Base-by-base conservation (phyloP, 2,329 filamentous ascomycete genomes). In the Phialophora verrucosa region DNA sequence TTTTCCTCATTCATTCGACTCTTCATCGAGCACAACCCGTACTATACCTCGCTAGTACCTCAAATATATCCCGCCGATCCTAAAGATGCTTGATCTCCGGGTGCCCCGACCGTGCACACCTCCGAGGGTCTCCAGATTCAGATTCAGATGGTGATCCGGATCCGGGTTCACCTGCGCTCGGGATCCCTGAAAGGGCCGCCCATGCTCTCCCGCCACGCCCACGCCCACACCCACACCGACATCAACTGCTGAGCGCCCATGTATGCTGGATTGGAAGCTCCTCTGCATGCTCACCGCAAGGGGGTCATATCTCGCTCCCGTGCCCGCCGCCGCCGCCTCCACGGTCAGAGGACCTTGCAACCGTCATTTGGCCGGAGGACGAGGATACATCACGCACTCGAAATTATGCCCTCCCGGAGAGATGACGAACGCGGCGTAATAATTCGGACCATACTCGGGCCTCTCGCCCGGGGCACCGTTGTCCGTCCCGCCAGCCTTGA, bases 391-490 rank as follows among this genome's bases (percentile, higher is more conserved):
- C 11, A 83, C 76, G 59, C 78, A 78, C 74, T 86, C 84, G 53
- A 85, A 79, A 69, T 86, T 86, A 70, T 85, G 85, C 0, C 84
- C 83, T 3, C 77, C 74, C 1, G 83, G 82, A 70, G 85, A 83
- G 49, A 79, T 72, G 5, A 85, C 77, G 74, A 83, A 86, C 0
- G 83, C 82, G 1, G 73, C 83, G 60, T 85, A 86, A 72, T 85
- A 86, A 5, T 76, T 76, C 14, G 78, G 71, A 53, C 78, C 77
- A 70, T 84, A 85, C 14, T 82, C 73, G 3, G 77, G 65, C 50
- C 83, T 74, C 12, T 77, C 35, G 0, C 84, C 84, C 0, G 84
- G 84, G 17, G 77, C 73, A 3, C 84, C 84, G 69, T 85, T 85
- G 70, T 81, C 79, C 35, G 76, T 79, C 2, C 76, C 83, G 0